Conservation (phyloP, 192 early-diverging fungal genomes). For the Coemansia sp. region DNA sequence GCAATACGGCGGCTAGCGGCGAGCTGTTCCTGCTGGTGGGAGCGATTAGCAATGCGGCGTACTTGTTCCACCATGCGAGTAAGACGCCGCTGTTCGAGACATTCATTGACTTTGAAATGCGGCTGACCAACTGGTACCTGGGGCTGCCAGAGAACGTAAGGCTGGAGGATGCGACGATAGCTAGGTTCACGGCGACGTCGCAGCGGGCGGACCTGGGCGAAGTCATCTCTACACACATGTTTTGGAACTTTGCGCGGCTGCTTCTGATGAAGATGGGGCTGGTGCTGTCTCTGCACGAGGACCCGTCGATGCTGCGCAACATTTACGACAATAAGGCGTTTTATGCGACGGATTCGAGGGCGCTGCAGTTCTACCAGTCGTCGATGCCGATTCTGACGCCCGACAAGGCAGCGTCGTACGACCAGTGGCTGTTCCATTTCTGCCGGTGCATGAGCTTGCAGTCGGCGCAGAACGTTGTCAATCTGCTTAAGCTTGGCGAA, state of each 20-base stretch:
- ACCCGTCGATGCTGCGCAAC: constrained; percentile 52
- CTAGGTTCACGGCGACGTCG: constrained; percentile 44
- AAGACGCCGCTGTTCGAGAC: constrained; percentile 38
- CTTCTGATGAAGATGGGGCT: constrained; percentile 58
- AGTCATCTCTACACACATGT: constrained; percentile 50
- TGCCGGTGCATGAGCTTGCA: constrained; percentile 58
- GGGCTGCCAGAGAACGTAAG: constrained; percentile 44
- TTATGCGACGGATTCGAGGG: constrained; percentile 44
- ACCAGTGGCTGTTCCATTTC: constrained; percentile 60
- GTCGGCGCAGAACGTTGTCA: constrained; percentile 55
- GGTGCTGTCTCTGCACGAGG: constrained; percentile 49
- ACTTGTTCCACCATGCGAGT: constrained; percentile 45
- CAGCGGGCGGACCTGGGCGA: constrained; percentile 53
- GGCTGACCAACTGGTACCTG: constrained; percentile 53
- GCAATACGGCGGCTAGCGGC: constrained; percentile 51
- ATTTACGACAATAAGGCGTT: constrained; percentile 53
- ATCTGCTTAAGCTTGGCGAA: constrained; percentile 52
- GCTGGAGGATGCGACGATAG: constrained; percentile 43
- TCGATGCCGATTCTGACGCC: constrained; percentile 55
- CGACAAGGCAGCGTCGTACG: constrained; percentile 49
- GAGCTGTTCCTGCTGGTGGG: constrained; percentile 54
- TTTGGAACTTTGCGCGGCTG: constrained; percentile 58
- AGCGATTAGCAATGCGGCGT: constrained; percentile 44
- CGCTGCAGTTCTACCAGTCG: constrained; percentile 54
- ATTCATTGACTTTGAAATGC: constrained; percentile 56